Percentiles rank a stretch among this genome's conserved stretches.
Evolutionary conservation across 2,329 filamentous ascomycete genomes (phyloP).

Genomic region (Neophaeococcomyces aloes): DNA sequence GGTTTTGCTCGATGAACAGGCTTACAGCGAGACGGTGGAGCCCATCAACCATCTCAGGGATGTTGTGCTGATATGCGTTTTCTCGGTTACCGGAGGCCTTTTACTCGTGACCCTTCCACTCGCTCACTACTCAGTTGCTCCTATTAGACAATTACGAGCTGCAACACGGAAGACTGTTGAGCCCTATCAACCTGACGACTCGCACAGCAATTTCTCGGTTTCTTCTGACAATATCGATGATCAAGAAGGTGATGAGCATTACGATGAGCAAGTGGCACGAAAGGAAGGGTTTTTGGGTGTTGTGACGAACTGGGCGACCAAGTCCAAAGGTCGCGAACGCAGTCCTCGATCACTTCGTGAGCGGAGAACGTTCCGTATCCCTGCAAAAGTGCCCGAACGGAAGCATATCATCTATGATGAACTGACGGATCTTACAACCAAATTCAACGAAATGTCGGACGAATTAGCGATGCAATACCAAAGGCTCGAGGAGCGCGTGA

Average conservation of each 20-base stretch:
- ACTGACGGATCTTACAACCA: slow-evolving; percentile 67
- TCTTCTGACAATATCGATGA: slow-evolving; percentile 25
- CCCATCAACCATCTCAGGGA: slow-evolving; percentile 66
- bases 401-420: slow-evolving; percentile 74
- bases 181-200: slow-evolving; percentile 34
- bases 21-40: slow-evolving; percentile 60
- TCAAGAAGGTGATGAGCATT: slow-evolving; percentile 40
- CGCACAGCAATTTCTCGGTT: slow-evolving; percentile 32
- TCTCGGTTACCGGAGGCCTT: slow-evolving; percentile 66
- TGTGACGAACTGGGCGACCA: slow-evolving; percentile 12
- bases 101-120: slow-evolving; percentile 64
- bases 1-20: slow-evolving; percentile 71
- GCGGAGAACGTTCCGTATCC: slow-evolving; percentile 59
- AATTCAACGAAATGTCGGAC: slow-evolving; percentile 90
- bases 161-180: slow-evolving; percentile 65
- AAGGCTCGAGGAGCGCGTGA: slow-evolving; percentile 72
- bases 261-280: slow-evolving; percentile 29
- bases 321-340: slow-evolving; percentile 9
- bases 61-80: slow-evolving; percentile 74
- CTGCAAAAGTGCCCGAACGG: slow-evolving; percentile 65
- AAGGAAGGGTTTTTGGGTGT: slow-evolving; percentile 22
- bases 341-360: slow-evolving; percentile 16
- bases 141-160: slow-evolving; percentile 63
- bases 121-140: slow-evolving; percentile 69
- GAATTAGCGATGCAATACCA: slow-evolving; percentile 80